These are phyloP conservation scores for Microbotryum saponariae DNA, from an alignment of 1,284 basidiomycete species.

Conservation along the genomic window DNA sequence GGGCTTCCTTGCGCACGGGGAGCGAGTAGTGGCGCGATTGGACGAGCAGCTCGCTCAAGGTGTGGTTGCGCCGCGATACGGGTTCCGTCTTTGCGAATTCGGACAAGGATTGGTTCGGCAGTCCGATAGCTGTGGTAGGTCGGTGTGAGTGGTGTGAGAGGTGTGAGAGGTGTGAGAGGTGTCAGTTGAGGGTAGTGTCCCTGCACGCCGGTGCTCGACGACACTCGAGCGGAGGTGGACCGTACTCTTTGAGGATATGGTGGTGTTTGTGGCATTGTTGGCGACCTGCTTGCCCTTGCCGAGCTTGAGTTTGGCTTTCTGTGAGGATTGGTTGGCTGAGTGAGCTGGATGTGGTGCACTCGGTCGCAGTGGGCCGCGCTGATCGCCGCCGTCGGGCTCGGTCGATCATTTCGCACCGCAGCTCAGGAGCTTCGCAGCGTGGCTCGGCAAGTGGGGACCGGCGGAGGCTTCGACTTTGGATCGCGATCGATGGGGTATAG, in stretches of 20 bases:
- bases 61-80: constrained; percentile 66
- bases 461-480: background rate
- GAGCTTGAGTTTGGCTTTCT: constrained; percentile 95
- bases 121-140: constrained; percentile 61
- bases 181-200: background rate
- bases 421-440: background rate
- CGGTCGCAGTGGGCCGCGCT: background rate
- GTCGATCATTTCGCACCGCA: background rate
- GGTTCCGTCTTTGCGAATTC: constrained; percentile 46
- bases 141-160: no score
- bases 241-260: constrained; percentile 51
- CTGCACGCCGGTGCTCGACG: background rate
- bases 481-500: background rate
- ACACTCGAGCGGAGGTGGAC: background rate
- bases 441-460: background rate
- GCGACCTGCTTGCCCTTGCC: constrained; percentile 83
- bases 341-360: background rate
- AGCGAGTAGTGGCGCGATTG: constrained; percentile 79
- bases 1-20: constrained; percentile 55
- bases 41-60: constrained; percentile 66
- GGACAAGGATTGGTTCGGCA: constrained; percentile 75
- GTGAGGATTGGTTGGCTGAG: constrained; percentile 12
- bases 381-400: background rate
- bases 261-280: constrained; percentile 84
- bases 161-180: background rate